Evolutionary conservation across 176 grass and related monocot species (phyloP).

Genomic region (Carex scoparia): DNA sequence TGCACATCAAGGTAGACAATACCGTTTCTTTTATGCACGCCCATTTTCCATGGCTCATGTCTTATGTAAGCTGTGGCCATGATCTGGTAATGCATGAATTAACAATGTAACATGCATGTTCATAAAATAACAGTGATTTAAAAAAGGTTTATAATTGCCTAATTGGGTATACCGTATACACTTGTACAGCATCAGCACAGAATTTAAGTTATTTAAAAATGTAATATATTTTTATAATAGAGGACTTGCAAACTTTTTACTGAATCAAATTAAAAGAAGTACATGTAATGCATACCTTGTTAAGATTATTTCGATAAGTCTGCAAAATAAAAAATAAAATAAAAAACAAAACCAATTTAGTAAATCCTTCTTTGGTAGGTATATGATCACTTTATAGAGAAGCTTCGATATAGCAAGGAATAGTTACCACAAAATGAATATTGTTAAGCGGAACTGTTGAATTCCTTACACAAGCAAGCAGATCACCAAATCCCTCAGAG

Average conservation of each 20-base stretch:
- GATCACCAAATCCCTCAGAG: slow-evolving; percentile 96
- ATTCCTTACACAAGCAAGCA: slow-evolving; percentile 91
- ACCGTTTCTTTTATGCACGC: slow-evolving; percentile 85
- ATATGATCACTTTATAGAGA: slow-evolving; percentile 19
- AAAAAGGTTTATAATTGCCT: neutral
- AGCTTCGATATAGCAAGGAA: slow-evolving; percentile 18
- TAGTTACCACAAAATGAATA: slow-evolving; percentile 98
- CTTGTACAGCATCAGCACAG: neutral
- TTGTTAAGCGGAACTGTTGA: slow-evolving; percentile 62
- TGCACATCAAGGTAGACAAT: slow-evolving; percentile 98
- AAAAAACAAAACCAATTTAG: slow-evolving; percentile 26
- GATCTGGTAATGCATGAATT: slow-evolving; percentile 48
- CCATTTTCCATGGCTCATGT: slow-evolving; percentile 98
- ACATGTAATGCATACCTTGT: slow-evolving; percentile 63
- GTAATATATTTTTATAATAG: neutral
- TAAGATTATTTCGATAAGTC: slow-evolving; percentile 98
- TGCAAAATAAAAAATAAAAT: slow-evolving; percentile 41
- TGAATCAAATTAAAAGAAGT: neutral
- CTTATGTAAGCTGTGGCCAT: slow-evolving; percentile 85
- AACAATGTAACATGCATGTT: slow-evolving; percentile 1
- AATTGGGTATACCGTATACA: neutral
- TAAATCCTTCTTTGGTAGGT: slow-evolving; percentile 6
- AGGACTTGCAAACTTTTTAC: neutral
- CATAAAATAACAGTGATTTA: neutral
- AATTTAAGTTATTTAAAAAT: neutral